Evolutionary conservation across 1,284 basidiomycete species (phyloP).

Genomic region (Singerocomus inundabilis): DNA sequence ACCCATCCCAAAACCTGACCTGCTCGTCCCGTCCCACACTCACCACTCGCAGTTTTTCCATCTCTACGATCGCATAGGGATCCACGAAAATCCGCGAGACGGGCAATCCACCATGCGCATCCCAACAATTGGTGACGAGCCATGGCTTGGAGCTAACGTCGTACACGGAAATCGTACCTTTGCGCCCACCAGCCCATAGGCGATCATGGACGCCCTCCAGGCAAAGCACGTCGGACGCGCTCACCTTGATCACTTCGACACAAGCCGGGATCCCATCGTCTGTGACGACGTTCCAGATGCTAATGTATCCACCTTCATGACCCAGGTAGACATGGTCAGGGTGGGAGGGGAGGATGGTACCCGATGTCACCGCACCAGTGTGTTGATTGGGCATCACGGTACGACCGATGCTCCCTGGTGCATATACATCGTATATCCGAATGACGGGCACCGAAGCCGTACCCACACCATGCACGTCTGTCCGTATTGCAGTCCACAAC

Average conservation of each 20-base stretch:
- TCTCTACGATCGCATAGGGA: conserved; percentile 65
- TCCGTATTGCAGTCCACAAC: conserved; percentile 76
- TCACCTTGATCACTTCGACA: conserved; percentile 72
- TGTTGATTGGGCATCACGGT: conserved; percentile 57
- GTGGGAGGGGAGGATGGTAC: conserved; percentile 71
- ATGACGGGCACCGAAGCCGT: conserved; percentile 66
- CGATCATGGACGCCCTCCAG: conserved; percentile 78
- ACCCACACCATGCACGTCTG: conserved; percentile 43
- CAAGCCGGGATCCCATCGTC: conserved; percentile 56
- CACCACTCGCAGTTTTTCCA: conserved; percentile 67
- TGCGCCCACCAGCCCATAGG: conserved; percentile 84
- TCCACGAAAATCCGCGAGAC: conserved; percentile 74
- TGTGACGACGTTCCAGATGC: conserved; percentile 66
- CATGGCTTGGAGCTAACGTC: conserved; percentile 74
- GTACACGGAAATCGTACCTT: conserved; percentile 83
- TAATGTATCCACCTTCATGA: conserved; percentile 89
- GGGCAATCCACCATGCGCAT: conserved; percentile 79
- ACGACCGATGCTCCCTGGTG: conserved; percentile 46
- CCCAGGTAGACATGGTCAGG: conserved; percentile 79
- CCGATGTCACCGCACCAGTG: conserved; percentile 80
- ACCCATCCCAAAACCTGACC: conserved; percentile 87
- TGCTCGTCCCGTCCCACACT: conserved; percentile 78
- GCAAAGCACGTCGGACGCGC: conserved; percentile 74
- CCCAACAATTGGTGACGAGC: conserved; percentile 88
- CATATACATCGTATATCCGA: conserved; percentile 74